Percentiles rank a stretch among this genome's conserved stretches.
Conservation (phyloP, 2,329 filamentous ascomycete genomes). For the Mycocentrospora acerina region DNA sequence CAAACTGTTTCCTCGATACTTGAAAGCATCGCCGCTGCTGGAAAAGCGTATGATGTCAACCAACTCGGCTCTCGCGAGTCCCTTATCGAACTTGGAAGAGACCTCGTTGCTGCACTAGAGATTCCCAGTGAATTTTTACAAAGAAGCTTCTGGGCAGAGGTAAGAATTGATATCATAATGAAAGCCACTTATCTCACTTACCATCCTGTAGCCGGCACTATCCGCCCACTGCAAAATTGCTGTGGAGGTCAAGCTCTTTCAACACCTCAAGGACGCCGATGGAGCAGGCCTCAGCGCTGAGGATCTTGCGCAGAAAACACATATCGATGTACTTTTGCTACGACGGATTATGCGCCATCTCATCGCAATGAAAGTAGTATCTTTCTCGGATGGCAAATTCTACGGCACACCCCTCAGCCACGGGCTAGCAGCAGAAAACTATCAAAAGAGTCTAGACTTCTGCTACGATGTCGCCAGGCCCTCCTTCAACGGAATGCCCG, state of each 20-base stretch:
- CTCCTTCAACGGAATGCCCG: conserved; percentile 12
- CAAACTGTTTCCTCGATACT: conserved; percentile 17
- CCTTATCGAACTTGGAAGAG: conserved; percentile 40
- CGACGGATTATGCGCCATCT: conserved; percentile 42
- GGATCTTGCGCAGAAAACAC: conserved; percentile 32
- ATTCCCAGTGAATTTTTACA: conserved; percentile 43
- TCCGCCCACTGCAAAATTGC: conserved; percentile 42
- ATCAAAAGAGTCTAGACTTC: conserved; percentile 40
- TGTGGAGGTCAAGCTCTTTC: conserved; percentile 41
- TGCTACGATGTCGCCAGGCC: conserved; percentile 42
- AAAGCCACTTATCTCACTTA: not conserved
- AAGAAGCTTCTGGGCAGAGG: conserved; percentile 46
- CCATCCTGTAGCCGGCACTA: conserved; percentile 32
- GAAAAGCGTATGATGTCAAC: conserved; percentile 34
- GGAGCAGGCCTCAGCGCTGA: conserved; percentile 21
- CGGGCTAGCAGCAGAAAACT: conserved; percentile 37
- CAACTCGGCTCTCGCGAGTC: conserved; percentile 40
- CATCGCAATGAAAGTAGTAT: conserved; percentile 42
- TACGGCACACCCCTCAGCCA: conserved; percentile 34
- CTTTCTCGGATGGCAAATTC: conserved; percentile 27
- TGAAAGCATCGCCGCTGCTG: conserved; percentile 18
- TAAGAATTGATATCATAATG: conserved; percentile 15
- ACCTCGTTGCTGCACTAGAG: conserved; percentile 39
- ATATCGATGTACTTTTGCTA: conserved; percentile 28
- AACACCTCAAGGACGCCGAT: conserved; percentile 31